Evolutionary conservation across 2,329 filamentous ascomycete genomes (phyloP), one percentile per base, ranked within the genome.

Genomic region (Chrysosporium keratinophilum): DNA sequence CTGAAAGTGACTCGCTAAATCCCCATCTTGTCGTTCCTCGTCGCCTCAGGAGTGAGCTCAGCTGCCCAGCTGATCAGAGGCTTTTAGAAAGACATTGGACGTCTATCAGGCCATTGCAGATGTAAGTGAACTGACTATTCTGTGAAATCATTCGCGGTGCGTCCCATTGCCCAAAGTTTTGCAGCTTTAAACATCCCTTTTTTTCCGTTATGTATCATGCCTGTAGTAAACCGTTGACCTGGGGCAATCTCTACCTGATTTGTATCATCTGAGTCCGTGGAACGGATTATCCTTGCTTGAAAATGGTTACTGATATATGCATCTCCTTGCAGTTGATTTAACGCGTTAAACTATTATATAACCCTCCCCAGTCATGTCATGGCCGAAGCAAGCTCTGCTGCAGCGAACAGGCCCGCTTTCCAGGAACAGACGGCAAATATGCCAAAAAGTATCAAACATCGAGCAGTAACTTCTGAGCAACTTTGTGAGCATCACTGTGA

Each of bases 321-420:
- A 2, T 39, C 12, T 28, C 14, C 12, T 3, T 28, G 9, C 31
- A 20, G 33, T 9, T 28, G 23, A 10, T 33, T 9, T 7, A 37
- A 23, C 14, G 11, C 48, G 7, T 43, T 23, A 14, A 15, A 5
- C 7, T 17, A 34, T 6, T 9, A n/a, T 35, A 34, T 35, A 34
- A n/a, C 5, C 28, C n/a, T 20, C 23, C 19, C 42, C 42, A 45
- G 52, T 57, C 55, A 57, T 57, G 55, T 54, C 42, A 57, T 57
- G 48, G 55, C 42, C 31, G 51, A 47, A 54, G 52, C 51, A 44
- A 57, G 41, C 34, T 44, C 51, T 47, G 15, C 33, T 52, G 48
- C 34, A 51, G 41, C 39, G 35, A 42, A 37, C 43, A 40, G n/a
- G 12, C 17, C 40, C 34, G 15, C 31, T 44, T 35, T 15, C 10